phyloP scores from a whole-genome alignment of 495 filamentous ascomycete genomes.

The Podospora comata region DNA sequence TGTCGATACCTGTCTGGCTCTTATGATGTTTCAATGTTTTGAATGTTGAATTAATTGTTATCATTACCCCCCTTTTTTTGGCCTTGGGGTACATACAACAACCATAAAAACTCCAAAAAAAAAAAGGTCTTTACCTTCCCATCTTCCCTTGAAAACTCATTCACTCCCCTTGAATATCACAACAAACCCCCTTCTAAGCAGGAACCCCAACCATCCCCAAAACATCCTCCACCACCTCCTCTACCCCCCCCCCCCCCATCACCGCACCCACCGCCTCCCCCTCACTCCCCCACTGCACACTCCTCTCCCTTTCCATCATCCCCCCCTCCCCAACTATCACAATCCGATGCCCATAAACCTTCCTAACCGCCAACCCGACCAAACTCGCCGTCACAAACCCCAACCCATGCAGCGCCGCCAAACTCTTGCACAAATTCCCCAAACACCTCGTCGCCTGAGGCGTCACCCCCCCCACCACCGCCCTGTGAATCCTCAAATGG shows the following conservation, averaged over 20 bases:
- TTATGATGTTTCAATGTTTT: not conserved
- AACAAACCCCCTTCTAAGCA: constrained; percentile 41
- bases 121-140: not conserved
- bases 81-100: too few species aligned
- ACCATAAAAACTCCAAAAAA: not conserved
- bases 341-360: constrained; percentile 34
- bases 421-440: constrained; percentile 57
- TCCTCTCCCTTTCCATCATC: constrained; percentile 69
- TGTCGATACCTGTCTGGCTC: not conserved
- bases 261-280: constrained; percentile 60
- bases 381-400: constrained; percentile 82
- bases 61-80: not conserved
- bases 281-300: constrained; percentile 91
- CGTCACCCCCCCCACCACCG: constrained; percentile 72
- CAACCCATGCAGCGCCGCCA: constrained; percentile 81
- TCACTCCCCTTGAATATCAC: not conserved
- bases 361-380: constrained; percentile 76
- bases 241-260: constrained; percentile 64
- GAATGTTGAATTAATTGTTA: not conserved
- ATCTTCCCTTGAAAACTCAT: not conserved
- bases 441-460: constrained; percentile 77
- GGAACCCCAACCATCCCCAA: constrained; percentile 67
- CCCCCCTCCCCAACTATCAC: constrained; percentile 46
- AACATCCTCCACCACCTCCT: constrained; percentile 83
- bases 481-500: constrained; percentile 82